These are phyloP conservation scores for Claviceps sp. DNA, from an alignment of 2,329 filamentous ascomycete species.

Conservation along the genomic window DNA sequence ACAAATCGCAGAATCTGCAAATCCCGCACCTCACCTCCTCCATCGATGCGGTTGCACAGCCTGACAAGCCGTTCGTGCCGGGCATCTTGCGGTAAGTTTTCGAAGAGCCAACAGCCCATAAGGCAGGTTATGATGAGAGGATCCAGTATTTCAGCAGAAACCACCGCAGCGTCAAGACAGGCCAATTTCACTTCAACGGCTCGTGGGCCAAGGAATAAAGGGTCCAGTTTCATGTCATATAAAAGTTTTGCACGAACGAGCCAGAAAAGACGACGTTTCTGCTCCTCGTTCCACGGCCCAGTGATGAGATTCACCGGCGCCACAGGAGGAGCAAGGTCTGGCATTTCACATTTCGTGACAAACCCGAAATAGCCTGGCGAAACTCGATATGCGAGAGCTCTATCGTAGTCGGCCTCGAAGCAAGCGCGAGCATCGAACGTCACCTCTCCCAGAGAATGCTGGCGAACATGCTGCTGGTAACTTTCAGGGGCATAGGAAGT, in stretches of 20 bases:
- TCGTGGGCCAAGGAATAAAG: too few relatives aligned
- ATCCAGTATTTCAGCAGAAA: conserved; percentile 16
- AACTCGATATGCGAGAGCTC: conserved; percentile 1
- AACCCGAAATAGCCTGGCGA: too few relatives aligned
- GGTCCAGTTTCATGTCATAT: conserved; percentile 9
- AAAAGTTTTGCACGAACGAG: conserved; percentile 25
- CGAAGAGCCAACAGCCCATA: conserved; percentile 14
- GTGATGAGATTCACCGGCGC: conserved; percentile 20
- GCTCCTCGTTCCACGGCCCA: too few relatives aligned
- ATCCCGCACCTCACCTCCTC: conserved; percentile 14
- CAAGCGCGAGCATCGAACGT: conserved; percentile 9
- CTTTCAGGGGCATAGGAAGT: too few relatives aligned
- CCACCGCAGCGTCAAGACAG: conserved; percentile 23
- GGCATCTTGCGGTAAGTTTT: conserved; percentile 17
- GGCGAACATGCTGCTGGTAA: too few relatives aligned
- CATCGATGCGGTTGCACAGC: conserved; percentile 17
- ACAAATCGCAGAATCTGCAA: too few relatives aligned
- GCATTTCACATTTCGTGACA: not conserved
- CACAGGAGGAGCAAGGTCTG: conserved; percentile 25
- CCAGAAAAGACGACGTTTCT: conserved; percentile 30
- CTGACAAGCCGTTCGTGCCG: conserved; percentile 12
- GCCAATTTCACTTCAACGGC: conserved; percentile 29
- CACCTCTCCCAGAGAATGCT: conserved; percentile 9
- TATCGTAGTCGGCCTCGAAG: conserved; percentile 24
- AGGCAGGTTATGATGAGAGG: conserved; percentile 19